Conservation (phyloP, 441 rosid genomes). For the Geranium incanum region DNA sequence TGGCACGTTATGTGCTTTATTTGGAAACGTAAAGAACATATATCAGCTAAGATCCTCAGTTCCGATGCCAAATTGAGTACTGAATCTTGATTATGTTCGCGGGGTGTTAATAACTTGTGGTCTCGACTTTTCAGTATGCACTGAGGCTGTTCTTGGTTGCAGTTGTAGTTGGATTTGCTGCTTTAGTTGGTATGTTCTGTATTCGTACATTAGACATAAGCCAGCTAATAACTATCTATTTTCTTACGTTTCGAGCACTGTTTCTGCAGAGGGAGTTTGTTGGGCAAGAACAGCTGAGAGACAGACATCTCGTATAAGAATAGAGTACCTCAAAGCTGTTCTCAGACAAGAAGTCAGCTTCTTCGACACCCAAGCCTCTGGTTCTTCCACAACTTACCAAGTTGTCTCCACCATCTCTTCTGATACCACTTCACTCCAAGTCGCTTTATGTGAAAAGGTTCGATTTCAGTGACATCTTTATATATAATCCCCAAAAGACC, state of each 20-base stretch:
- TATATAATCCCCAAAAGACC: background rate
- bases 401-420: constrained; percentile 55
- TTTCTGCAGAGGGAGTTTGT: constrained; percentile 54
- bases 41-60: background rate
- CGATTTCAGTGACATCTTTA: background rate
- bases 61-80: background rate
- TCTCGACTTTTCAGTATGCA: constrained; percentile 40
- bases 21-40: too few species aligned
- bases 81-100: too few species aligned
- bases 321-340: constrained; percentile 54
- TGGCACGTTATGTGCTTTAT: too few species aligned
- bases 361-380: constrained; percentile 57
- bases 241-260: background rate
- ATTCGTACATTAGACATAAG: background rate
- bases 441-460: constrained; percentile 61
- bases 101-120: background rate
- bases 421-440: constrained; percentile 64
- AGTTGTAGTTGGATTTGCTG: constrained; percentile 45
- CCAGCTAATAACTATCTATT: background rate
- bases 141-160: constrained; percentile 57
- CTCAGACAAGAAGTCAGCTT: constrained; percentile 62
- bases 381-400: constrained; percentile 56
- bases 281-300: constrained; percentile 72
- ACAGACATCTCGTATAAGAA: constrained; percentile 55
- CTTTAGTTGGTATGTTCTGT: constrained; percentile 50